A percentile compares a stretch with the other conserved stretches of the same genome.
Evolutionary conservation across 148 eudicot genomes (phyloP).

Genomic region (Heliosperma pusillum): DNA sequence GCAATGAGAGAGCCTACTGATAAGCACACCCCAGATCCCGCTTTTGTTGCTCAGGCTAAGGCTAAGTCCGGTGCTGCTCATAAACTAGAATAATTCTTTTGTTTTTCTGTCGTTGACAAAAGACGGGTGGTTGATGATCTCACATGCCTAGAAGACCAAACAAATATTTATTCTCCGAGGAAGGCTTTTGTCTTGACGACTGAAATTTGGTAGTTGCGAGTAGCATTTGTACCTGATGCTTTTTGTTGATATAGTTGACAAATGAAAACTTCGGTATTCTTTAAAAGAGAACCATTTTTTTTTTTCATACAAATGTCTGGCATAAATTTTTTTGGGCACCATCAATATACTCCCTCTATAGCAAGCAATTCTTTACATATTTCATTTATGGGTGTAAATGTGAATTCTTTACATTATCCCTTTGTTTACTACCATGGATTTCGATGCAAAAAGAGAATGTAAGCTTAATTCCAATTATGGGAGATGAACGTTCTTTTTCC

Average conservation of each 20-base stretch:
- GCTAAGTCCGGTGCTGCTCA: slow-evolving; percentile 36
- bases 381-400: too few species aligned
- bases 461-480: too few species aligned
- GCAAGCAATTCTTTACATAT: too few species aligned
- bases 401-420: too few species aligned
- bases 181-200: neutral
- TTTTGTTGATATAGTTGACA: neutral
- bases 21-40: slow-evolving; percentile 72
- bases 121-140: neutral
- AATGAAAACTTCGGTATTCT: neutral
- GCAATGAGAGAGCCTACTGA: slow-evolving; percentile 74
- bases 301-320: too few species aligned
- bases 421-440: too few species aligned
- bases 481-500: too few species aligned
- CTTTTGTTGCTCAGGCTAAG: slow-evolving; percentile 55
- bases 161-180: neutral
- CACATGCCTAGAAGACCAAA: too few species aligned
- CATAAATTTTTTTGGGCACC: too few species aligned
- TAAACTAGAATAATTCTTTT: slow-evolving; percentile 23
- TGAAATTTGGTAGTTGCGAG: neutral
- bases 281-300: too few species aligned
- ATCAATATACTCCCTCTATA: too few species aligned
- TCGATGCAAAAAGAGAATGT: too few species aligned
- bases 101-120: neutral
- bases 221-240: neutral